phyloP scores from a whole-genome alignment of 2,329 filamentous ascomycete genomes.

The Metarhizium guizhouense region DNA sequence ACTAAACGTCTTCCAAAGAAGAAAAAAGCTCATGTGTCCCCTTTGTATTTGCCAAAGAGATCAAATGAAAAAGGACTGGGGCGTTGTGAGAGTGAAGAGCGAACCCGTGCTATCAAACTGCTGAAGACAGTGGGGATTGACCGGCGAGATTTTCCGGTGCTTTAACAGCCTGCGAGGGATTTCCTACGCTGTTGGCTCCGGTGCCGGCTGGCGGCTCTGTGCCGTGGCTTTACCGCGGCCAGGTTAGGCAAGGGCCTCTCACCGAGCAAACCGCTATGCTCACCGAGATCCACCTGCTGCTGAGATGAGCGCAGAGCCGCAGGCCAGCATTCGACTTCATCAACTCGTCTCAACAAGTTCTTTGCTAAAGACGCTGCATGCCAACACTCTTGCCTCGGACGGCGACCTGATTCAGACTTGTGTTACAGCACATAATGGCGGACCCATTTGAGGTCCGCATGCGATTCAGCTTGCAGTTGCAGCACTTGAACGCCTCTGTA shows the following conservation, averaged over 20 bases:
- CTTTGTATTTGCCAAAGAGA: too few species aligned
- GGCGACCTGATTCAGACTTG: not conserved
- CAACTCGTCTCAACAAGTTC: not conserved
- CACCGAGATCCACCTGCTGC: conserved; percentile 1
- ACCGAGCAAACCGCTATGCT: conserved; percentile 5
- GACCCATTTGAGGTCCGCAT: conserved; percentile 98
- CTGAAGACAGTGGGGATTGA: not conserved
- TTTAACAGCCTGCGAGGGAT: not conserved
- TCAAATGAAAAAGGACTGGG: not conserved
- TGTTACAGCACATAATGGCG: conserved; percentile 30
- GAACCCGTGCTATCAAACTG: conserved; percentile 1
- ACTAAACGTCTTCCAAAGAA: too few species aligned
- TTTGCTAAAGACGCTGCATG: not conserved
- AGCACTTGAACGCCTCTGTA: conserved; percentile 84
- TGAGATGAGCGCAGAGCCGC: not conserved
- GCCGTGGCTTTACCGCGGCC: conserved; percentile 6
- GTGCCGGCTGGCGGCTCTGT: not conserved
- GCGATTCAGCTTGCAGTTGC: conserved; percentile 85
- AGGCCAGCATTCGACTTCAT: not conserved
- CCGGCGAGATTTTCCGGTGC: conserved; percentile 3
- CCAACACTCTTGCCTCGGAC: not conserved
- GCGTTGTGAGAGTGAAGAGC: not conserved
- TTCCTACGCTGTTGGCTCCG: not conserved
- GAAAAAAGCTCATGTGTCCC: too few species aligned
- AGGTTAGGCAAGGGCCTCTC: not conserved